phyloP scores from a whole-genome alignment of 177 flowering plant species.

The Vitis hybrid region DNA sequence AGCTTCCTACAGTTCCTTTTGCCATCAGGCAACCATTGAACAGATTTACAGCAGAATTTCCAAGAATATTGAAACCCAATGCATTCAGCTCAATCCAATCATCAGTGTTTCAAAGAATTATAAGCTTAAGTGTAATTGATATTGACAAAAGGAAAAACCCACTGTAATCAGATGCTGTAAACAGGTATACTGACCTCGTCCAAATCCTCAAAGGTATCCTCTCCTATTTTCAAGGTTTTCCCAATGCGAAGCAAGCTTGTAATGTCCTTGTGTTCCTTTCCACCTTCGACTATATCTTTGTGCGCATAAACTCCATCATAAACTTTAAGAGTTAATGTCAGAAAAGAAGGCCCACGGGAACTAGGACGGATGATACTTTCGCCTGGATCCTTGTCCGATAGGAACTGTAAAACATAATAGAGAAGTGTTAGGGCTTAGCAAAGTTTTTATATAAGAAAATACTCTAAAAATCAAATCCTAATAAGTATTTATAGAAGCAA shows the following conservation, averaged over 20 bases:
- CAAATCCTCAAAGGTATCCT: slow-evolving; percentile 92
- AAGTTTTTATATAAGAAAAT: no score
- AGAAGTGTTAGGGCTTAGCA: neutral
- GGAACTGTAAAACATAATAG: slow-evolving; percentile 47
- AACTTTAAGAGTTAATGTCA: slow-evolving; percentile 85
- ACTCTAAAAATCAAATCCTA: no score
- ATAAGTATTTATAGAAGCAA: no score
- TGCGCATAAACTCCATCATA: slow-evolving; percentile 94
- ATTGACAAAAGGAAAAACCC: no score
- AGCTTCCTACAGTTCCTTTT: no score
- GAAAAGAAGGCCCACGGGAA: slow-evolving; percentile 79
- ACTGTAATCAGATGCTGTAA: no score
- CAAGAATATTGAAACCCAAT: no score
- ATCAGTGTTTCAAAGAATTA: no score
- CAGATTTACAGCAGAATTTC: no score
- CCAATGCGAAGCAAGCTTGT: slow-evolving; percentile 90
- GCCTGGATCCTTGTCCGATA: slow-evolving; percentile 88
- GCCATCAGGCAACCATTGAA: no score
- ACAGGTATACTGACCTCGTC: slow-evolving; percentile 68
- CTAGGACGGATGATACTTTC: slow-evolving; percentile 94
- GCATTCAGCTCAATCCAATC: no score
- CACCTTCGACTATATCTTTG: slow-evolving; percentile 89
- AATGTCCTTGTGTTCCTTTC: slow-evolving; percentile 92
- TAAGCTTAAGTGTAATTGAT: no score
- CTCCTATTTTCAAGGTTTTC: slow-evolving; percentile 89